These are phyloP conservation scores for Ceratocystiopsis sp. DNA, from an alignment of 2,329 filamentous ascomycete genomes.

Conservation along the genomic window DNA sequence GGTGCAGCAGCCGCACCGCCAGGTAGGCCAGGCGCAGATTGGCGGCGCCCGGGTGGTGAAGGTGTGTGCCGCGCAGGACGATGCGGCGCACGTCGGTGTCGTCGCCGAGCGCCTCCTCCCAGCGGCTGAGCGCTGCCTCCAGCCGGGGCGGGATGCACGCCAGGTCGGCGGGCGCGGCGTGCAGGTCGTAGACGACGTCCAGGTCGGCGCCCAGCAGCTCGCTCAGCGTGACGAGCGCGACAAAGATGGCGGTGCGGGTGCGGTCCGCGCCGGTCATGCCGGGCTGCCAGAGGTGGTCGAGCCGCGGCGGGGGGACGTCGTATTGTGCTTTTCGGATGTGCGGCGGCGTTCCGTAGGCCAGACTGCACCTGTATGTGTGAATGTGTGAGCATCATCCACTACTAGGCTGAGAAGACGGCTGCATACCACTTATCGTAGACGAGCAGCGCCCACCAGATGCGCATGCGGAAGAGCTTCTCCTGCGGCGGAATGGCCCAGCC, in stretches of 20 bases:
- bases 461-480: slow-evolving; percentile 33
- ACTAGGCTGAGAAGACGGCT: neutral
- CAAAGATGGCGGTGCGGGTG: slow-evolving; percentile 17
- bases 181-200: neutral
- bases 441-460: slow-evolving; percentile 38
- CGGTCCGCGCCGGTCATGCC: neutral
- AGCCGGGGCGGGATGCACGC: neutral
- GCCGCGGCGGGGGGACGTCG: slow-evolving; percentile 24
- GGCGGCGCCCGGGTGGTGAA: slow-evolving; percentile 19
- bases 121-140: neutral
- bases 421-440: slow-evolving; percentile 36
- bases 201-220: slow-evolving; percentile 19
- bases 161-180: neutral
- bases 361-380: slow-evolving; percentile 17
- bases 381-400: too few species aligned
- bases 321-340: slow-evolving; percentile 27
- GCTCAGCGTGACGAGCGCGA: slow-evolving; percentile 27
- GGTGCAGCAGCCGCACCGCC: slow-evolving; percentile 27
- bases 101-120: neutral
- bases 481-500: slow-evolving; percentile 32
- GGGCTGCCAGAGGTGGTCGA: neutral
- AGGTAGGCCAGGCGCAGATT: slow-evolving; percentile 35
- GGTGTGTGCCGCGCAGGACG: neutral
- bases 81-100: slow-evolving; percentile 1
- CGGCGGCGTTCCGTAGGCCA: slow-evolving; percentile 35